Conservation (phyloP, 2,329 filamentous ascomycete species). For the Penicillium sp. region DNA sequence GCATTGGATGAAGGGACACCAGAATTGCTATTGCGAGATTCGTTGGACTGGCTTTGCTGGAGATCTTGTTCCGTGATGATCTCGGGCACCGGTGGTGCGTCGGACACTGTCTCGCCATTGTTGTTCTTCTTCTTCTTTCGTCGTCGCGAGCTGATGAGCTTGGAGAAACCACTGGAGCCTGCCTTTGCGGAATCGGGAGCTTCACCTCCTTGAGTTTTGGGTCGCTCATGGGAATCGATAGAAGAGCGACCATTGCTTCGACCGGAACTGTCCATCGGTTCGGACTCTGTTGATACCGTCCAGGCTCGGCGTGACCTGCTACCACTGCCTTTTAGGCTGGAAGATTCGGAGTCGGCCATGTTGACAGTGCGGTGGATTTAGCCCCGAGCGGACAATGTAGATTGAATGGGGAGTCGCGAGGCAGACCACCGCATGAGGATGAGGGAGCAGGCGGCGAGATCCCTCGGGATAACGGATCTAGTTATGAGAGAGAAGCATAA, state of each 20-base stretch:
- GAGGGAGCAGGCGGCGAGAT: not conserved
- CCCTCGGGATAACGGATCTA: not conserved
- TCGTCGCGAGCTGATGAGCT: constrained; percentile 51
- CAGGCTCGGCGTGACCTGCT: constrained; percentile 40
- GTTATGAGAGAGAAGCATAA: not conserved
- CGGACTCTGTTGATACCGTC: constrained; percentile 41
- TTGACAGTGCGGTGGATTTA: constrained; percentile 10
- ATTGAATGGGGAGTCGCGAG: constrained; percentile 1
- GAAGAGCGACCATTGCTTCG: constrained; percentile 45
- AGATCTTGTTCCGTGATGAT: constrained; percentile 30
- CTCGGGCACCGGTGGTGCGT: constrained; percentile 30
- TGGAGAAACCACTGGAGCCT: constrained; percentile 54
- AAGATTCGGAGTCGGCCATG: constrained; percentile 44
- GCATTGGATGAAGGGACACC: constrained; percentile 30
- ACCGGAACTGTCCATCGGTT: constrained; percentile 35
- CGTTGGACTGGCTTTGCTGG: constrained; percentile 28
- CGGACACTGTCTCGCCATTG: constrained; percentile 20
- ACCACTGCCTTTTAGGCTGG: constrained; percentile 40
- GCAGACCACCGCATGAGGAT: constrained; percentile 10
- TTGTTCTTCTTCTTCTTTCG: constrained; percentile 49
- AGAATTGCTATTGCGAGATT: constrained; percentile 32
- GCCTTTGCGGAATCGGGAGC: constrained; percentile 42
- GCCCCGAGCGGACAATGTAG: constrained; percentile 3
- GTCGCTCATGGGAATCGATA: constrained; percentile 45
- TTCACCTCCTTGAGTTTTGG: constrained; percentile 45